phyloP scores from a whole-genome alignment of 2,329 filamentous ascomycete genomes.

The Rutstroemia sp. region DNA sequence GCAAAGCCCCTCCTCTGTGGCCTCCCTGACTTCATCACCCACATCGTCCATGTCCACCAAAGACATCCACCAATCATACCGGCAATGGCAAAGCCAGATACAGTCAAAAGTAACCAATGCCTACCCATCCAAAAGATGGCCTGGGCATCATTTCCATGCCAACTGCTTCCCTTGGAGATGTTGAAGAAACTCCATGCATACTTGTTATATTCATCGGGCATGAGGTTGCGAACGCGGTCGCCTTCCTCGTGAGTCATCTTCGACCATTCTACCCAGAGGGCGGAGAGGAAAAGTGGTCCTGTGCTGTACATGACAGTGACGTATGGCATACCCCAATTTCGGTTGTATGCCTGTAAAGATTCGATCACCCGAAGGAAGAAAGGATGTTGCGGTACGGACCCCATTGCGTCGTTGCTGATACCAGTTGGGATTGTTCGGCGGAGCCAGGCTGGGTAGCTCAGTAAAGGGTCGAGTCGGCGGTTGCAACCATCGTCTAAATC shows the following conservation, averaged over 20 bases:
- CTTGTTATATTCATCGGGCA: constrained; percentile 63
- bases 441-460: constrained; percentile 62
- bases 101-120: constrained; percentile 33
- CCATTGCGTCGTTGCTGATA: constrained; percentile 78
- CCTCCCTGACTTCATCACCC: constrained; percentile 17
- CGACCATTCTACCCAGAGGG: constrained; percentile 70
- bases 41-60: constrained; percentile 26
- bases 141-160: constrained; percentile 41
- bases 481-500: constrained; percentile 54
- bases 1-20: constrained; percentile 11
- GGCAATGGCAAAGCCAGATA: constrained; percentile 29
- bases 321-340: constrained; percentile 56
- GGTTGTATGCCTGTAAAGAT: constrained; percentile 58
- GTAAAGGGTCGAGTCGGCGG: constrained; percentile 48
- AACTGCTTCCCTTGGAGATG: constrained; percentile 36
- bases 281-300: constrained; percentile 67
- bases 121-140: constrained; percentile 43
- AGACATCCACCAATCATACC: constrained; percentile 22
- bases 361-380: constrained; percentile 67
- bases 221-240: constrained; percentile 58
- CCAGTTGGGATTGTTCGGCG: constrained; percentile 68
- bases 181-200: constrained; percentile 66
- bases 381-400: constrained; percentile 62
- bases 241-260: constrained; percentile 38
- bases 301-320: constrained; percentile 76